phyloP scores from a whole-genome alignment of 2,329 filamentous ascomycete genomes.

The Fusarium buxicola region DNA sequence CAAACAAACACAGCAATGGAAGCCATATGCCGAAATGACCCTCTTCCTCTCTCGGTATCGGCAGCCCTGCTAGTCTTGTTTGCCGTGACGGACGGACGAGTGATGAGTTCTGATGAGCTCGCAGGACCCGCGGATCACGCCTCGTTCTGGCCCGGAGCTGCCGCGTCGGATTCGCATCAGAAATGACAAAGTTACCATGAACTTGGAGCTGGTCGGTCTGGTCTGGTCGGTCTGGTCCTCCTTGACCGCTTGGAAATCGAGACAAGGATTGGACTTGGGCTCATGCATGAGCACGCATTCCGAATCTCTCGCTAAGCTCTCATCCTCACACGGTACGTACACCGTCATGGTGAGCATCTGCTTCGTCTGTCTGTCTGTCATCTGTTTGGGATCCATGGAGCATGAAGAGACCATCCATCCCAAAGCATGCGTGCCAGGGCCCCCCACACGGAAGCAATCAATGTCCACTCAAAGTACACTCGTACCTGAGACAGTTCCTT shows the following conservation, averaged over 20 bases:
- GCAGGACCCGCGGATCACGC: constrained; percentile 31
- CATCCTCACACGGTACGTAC: too few relatives aligned
- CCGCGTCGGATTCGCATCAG: constrained; percentile 16
- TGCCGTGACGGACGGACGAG: too few relatives aligned
- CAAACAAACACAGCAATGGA: constrained; percentile 22
- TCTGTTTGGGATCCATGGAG: constrained; percentile 26
- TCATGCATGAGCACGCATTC: constrained; percentile 21
- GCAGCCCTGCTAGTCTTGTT: constrained; percentile 25
- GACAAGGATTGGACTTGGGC: constrained; percentile 7
- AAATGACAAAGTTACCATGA: constrained; percentile 5
- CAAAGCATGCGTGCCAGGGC: constrained; percentile 26
- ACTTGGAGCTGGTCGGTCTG: neutral
- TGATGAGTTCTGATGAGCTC: constrained; percentile 24
- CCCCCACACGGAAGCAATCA: constrained; percentile 15
- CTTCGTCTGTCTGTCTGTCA: constrained; percentile 22
- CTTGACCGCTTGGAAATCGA: constrained; percentile 12
- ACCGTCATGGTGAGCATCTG: constrained; percentile 31
- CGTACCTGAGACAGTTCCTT: constrained; percentile 37
- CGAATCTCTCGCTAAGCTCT: constrained; percentile 28
- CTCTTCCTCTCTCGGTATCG: neutral
- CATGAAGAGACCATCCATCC: constrained; percentile 25
- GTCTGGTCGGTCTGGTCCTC: too few relatives aligned
- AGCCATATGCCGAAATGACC: constrained; percentile 13
- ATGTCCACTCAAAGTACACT: constrained; percentile 27
- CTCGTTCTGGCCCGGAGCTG: constrained; percentile 33